A percentile compares a stretch with the other conserved stretches of the same genome.
Conservation (phyloP, 2,329 filamentous ascomycete genomes). For the Phaeosphaeriaceae sp. region DNA sequence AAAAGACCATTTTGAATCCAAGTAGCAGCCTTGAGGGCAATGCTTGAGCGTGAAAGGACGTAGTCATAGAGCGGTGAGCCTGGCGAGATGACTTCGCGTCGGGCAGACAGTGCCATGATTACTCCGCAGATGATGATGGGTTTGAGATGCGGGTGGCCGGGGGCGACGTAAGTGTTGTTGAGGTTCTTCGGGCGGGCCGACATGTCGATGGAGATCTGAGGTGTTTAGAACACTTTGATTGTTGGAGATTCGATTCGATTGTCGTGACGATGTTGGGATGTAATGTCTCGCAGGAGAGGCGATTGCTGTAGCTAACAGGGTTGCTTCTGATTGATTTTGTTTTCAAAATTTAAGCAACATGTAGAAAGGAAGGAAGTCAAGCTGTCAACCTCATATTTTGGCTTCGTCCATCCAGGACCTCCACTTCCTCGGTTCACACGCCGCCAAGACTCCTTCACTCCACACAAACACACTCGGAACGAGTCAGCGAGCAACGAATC, state of each 20-base stretch:
- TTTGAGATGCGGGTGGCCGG: constrained; percentile 19
- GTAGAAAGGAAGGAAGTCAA: no score
- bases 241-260: neutral
- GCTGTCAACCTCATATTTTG: no score
- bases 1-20: constrained; percentile 32
- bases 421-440: neutral
- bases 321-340: no score
- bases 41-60: constrained; percentile 12
- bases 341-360: no score
- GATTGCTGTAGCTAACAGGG: no score
- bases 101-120: constrained; percentile 33
- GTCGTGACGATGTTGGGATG: neutral
- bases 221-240: neutral
- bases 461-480: neutral
- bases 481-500: constrained; percentile 8
- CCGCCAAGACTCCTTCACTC: constrained; percentile 16
- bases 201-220: constrained; percentile 5
- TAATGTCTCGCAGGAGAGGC: neutral
- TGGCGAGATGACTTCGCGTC: constrained; percentile 22
- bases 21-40: constrained; percentile 16
- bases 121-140: constrained; percentile 29
- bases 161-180: constrained; percentile 26
- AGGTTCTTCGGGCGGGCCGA: constrained; percentile 18
- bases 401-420: neutral
- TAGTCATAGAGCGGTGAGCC: constrained; percentile 27